A percentile compares a stretch with the other conserved stretches of the same genome.
Conservation (phyloP, 2,329 filamentous ascomycete genomes). For the Phaeophleospora eucalypticola region DNA sequence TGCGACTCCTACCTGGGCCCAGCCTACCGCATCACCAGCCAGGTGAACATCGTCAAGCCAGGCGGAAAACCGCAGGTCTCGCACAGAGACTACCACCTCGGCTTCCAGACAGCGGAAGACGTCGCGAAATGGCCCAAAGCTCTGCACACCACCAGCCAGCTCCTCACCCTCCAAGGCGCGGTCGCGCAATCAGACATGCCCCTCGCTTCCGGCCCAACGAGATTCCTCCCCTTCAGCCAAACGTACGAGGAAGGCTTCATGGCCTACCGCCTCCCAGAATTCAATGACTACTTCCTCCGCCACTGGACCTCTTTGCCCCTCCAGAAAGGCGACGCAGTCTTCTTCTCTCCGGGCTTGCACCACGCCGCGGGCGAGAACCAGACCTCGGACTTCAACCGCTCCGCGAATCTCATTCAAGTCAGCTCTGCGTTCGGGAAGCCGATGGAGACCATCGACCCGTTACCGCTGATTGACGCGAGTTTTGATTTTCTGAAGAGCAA, state of each 20-base stretch:
- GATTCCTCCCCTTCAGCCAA: slow-evolving; percentile 60
- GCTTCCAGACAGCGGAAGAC: slow-evolving; percentile 53
- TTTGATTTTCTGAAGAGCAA: slow-evolving; percentile 41
- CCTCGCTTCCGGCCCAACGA: slow-evolving; percentile 54
- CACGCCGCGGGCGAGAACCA: slow-evolving; percentile 60
- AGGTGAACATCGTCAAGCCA: slow-evolving; percentile 60
- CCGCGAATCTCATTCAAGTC: slow-evolving; percentile 60
- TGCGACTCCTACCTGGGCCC: slow-evolving; percentile 57
- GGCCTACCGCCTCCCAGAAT: slow-evolving; percentile 52
- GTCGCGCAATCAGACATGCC: slow-evolving; percentile 62
- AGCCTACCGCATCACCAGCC: slow-evolving; percentile 56
- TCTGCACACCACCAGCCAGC: slow-evolving; percentile 53
- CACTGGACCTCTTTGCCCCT: slow-evolving; percentile 53
- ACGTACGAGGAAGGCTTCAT: slow-evolving; percentile 55
- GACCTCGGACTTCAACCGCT: slow-evolving; percentile 46
- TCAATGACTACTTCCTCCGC: slow-evolving; percentile 52
- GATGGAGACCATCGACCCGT: slow-evolving; percentile 58
- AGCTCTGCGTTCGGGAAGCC: slow-evolving; percentile 60
- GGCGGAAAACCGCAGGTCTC: slow-evolving; percentile 54
- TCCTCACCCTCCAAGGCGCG: slow-evolving; percentile 60
- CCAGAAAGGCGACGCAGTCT: slow-evolving; percentile 55
- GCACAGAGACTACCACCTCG: slow-evolving; percentile 62
- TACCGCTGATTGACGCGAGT: slow-evolving; percentile 45
- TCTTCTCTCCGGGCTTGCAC: slow-evolving; percentile 61
- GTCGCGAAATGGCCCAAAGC: slow-evolving; percentile 49